phyloP scores from a whole-genome alignment of 768 basidiomycete species.

The Amylocystis lapponica region DNA sequence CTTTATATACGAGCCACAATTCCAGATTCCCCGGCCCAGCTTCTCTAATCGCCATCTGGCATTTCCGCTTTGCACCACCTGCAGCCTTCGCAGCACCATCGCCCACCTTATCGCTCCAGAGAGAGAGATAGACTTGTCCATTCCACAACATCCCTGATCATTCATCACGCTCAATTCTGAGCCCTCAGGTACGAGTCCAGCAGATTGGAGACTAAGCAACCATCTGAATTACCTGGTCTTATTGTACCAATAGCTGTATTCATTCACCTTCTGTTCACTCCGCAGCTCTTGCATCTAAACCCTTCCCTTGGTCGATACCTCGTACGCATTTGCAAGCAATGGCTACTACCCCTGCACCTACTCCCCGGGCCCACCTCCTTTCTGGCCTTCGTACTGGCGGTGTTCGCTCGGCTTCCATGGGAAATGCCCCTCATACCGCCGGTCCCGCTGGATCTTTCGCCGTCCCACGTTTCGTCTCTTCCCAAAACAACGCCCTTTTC shows the following conservation, averaged over 20 bases:
- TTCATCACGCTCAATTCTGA: not conserved
- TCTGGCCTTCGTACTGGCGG: conserved; percentile 87
- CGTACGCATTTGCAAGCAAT: conserved; percentile 31
- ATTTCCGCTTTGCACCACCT: conserved; percentile 15
- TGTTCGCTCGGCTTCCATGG: conserved; percentile 65
- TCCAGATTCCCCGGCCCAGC: conserved; percentile 13
- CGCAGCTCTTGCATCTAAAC: conserved; percentile 14
- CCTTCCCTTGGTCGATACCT: conserved; percentile 12
- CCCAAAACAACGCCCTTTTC: conserved; percentile 36
- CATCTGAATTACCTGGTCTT: too few species aligned
- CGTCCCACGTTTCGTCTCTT: conserved; percentile 48
- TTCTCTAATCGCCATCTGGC: conserved; percentile 25
- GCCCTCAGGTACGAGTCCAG: conserved; percentile 13
- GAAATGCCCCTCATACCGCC: conserved; percentile 59
- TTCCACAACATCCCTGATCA: conserved; percentile 9
- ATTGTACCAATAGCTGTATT: conserved; percentile 25
- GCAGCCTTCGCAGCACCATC: conserved; percentile 12
- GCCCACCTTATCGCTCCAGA: conserved; percentile 11
- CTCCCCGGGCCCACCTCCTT: conserved; percentile 76
- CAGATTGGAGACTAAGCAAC: too few species aligned
- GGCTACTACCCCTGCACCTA: conserved; percentile 39
- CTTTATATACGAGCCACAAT: conserved; percentile 23
- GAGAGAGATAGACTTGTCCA: conserved; percentile 23
- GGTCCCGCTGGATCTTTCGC: conserved; percentile 60
- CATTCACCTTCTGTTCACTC: conserved; percentile 20